phyloP scores from a whole-genome alignment of 805 yeast genomes.

The Lipomyces sp. region DNA sequence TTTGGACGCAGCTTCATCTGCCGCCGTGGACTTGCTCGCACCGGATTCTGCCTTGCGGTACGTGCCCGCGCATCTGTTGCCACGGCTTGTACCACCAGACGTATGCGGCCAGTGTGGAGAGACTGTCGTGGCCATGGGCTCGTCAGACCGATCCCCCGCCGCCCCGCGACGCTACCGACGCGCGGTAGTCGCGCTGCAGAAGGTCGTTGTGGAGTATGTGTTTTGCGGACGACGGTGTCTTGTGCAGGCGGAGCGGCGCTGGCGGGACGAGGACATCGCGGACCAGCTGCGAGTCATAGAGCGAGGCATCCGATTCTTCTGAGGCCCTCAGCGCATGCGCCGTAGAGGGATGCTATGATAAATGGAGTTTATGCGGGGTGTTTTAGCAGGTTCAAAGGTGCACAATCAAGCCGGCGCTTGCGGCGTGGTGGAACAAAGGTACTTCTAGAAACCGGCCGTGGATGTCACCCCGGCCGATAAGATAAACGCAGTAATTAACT shows the following conservation, averaged over 20 bases:
- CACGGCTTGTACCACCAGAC: conserved; percentile 21
- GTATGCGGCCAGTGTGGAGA: conserved; percentile 18
- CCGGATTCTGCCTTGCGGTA: conserved; percentile 2
- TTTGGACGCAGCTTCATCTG: conserved; percentile 5
- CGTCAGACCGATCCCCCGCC: no score
- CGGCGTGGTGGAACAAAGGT: no score
- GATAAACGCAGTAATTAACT: no score
- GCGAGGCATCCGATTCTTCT: conserved; percentile 21
- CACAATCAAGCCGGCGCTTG: no score
- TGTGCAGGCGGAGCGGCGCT: conserved; percentile 9
- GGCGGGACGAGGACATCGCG: conserved; percentile 24
- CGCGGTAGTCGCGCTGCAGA: conserved; percentile 12
- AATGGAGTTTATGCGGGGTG: no score
- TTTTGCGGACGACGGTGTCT: conserved; percentile 24
- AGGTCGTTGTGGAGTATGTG: conserved; percentile 20
- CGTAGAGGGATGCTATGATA: no score
- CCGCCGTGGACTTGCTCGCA: background rate
- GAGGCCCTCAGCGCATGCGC: background rate
- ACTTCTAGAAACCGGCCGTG: no score
- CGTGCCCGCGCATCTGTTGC: conserved; percentile 18
- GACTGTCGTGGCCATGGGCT: conserved; percentile 1
- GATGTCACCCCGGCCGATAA: no score
- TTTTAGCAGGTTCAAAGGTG: no score
- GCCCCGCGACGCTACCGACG: conserved; percentile 14
- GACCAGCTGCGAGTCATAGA: conserved; percentile 19